Evolutionary conservation across 805 yeast genomes (phyloP), one percentile per base, ranked within the genome.

Genomic region (Lipomyces japonicus): DNA sequence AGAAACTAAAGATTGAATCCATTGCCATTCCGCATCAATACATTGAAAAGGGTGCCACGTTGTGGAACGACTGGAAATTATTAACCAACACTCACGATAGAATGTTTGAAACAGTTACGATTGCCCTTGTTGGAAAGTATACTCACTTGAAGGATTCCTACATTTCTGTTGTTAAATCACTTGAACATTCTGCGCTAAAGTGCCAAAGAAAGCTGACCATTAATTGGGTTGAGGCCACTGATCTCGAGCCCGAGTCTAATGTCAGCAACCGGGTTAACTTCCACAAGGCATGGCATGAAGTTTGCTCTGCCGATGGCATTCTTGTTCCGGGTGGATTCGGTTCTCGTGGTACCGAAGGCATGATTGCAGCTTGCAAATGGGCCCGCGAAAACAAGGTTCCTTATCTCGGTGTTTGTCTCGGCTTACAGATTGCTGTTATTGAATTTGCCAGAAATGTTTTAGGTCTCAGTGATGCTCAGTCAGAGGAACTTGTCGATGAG

Each of bases 311-410:
- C 23, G 96, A 93, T 69, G 97, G 98, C 70, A 85, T 93, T 58
- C 77, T 93, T 52, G 96, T 93, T 50, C 98, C 99, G 35, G 99
- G 99, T 66, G 99, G 99, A 1, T 93, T 93, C 65, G 99, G 99
- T 52, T 71, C 80, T 43, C 84, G 99, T 70, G 99, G 99, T 71
- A 87, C 88, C 52, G 97, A 93, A 72, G 99, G 98, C 63, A 93
- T 93, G 99, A 76, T 93, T 67, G 74, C 86, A 34, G 98, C 97
- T 53, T 95, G 97, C 48, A 84, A 86, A 70, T 93, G 95, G 84
- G 98, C 98, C n/a, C 83, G 99, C 73, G 95, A 85, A 70, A 88
- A 88, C 73, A 79, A 84, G 64, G 79, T 88, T 51, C 99, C 99
- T 44, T 93, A 84, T 71, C 76, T 93, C 65, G 99, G 99, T 68